Base-by-base conservation (phyloP, 768 basidiomycete genomes). In the Macrolepiota fuliginosa region DNA sequence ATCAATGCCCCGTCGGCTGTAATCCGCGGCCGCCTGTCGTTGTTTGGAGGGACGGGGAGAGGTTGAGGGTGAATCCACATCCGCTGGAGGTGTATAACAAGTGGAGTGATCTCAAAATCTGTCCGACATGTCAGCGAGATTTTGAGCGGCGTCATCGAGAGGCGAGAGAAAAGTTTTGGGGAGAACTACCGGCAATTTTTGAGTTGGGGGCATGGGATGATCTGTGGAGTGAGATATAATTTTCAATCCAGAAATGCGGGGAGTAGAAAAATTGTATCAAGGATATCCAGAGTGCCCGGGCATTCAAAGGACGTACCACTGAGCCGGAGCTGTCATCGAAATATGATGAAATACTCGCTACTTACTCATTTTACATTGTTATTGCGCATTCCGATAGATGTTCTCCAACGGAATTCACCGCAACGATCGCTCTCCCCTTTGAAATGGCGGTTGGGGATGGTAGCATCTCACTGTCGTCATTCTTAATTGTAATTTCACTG, bases 121-220 rank as follows among this genome's bases (percentile, higher is more conserved):
- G 78, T 63, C 22, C 39, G 1, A 71, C 67, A 45, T 79, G 78
- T 56, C 67, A 71, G 56, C 56, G 67, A 11, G 62, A 68, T 24
- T 64, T 72, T 32, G 71, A 75, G 62, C 50, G 54, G 25, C 70
- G 74, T 63, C 76, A 78, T 57, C 64, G 65, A 50, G 67, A 64
- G 35, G 77, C 76, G 0, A 64, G 78, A 50, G 71, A 75, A 65
- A 72, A 72, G 65, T 70, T 77, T 5, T 79, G 78, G 78, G 70
- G 74, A 47, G 61, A 62, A 39, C 66, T 79, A 32, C 78, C 77
- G 0, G 63, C 57, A 15, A 66, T 77, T 13, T 79, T 79, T 60
- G 69, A 72, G 32, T 67, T 79, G 9, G 74, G 73, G 49, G 74
- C 70, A 22, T 79, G 78, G 78, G 73, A 74, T 10, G 73, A 74